A percentile compares a stretch with the other conserved stretches of the same genome.
These are phyloP conservation scores for Lactarius pseudohatsudake DNA, from an alignment of 768 basidiomycete genomes.

Conservation along the genomic window DNA sequence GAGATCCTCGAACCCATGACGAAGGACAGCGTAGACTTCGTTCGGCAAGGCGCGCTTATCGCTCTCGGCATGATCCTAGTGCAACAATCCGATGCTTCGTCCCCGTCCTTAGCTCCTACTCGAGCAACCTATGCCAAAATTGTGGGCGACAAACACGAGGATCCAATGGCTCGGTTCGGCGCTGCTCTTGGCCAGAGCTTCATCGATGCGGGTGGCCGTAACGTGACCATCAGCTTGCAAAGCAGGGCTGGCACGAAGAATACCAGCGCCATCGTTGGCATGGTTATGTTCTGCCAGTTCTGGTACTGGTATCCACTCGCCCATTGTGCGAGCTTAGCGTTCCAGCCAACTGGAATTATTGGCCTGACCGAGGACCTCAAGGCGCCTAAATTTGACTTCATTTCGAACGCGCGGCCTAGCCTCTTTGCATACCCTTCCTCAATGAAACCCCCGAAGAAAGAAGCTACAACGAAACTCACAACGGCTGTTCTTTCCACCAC, in stretches of 20 bases:
- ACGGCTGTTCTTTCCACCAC: constrained; percentile 96
- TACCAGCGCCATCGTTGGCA: constrained; percentile 95
- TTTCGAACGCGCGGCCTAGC: constrained; percentile 87
- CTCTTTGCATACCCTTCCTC: constrained; percentile 89
- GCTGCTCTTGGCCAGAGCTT: constrained; percentile 95
- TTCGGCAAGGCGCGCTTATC: constrained; percentile 95
- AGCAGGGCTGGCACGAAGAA: constrained; percentile 92
- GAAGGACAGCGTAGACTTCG: constrained; percentile 96
- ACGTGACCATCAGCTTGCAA: constrained; percentile 91
- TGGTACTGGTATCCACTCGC: constrained; percentile 99
- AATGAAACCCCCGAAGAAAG: constrained; percentile 89
- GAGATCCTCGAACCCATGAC: constrained; percentile 98
- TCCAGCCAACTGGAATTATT: constrained; percentile 94
- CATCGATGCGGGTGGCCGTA: constrained; percentile 96
- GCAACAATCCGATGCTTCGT: constrained; percentile 90
- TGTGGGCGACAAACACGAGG: constrained; percentile 94
- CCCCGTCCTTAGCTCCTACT: constrained; percentile 74
- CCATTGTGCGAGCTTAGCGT: constrained; percentile 88
- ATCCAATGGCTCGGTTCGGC: constrained; percentile 97
- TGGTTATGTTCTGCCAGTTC: constrained; percentile 97
- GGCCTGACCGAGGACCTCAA: constrained; percentile 85
- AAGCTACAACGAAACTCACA: constrained; percentile 87
- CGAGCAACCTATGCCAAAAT: constrained; percentile 89
- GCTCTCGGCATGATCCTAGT: constrained; percentile 96
- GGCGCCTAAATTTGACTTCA: constrained; percentile 90